Evolutionary conservation across 2,329 filamentous ascomycete species (phyloP).

Genomic region (Arthrobotrys sinensis): DNA sequence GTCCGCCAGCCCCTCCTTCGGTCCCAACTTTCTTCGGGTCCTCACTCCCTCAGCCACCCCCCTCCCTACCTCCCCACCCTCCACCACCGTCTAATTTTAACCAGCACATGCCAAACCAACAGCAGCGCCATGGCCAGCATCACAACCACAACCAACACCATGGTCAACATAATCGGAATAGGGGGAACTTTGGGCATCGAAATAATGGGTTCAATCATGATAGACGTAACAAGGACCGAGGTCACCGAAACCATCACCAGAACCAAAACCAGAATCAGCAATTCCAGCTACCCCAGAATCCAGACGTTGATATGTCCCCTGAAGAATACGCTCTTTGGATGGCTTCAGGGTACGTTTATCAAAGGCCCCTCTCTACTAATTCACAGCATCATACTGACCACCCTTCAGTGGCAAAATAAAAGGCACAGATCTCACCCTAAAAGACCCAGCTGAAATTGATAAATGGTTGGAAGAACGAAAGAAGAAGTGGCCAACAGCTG

Average conservation of each 20-base stretch:
- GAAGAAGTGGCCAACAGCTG: slow-evolving; percentile 52
- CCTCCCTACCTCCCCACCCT: slow-evolving; percentile 55
- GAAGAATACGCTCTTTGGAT: slow-evolving; percentile 56
- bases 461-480: slow-evolving; percentile 58
- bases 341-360: slow-evolving; percentile 44
- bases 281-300: slow-evolving; percentile 32
- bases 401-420: slow-evolving; percentile 49
- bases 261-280: slow-evolving; percentile 44
- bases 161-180: slow-evolving; percentile 48
- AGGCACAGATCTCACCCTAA: slow-evolving; percentile 49
- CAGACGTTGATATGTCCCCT: slow-evolving; percentile 56
- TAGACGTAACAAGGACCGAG: slow-evolving; percentile 52
- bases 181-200: slow-evolving; percentile 52
- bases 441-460: slow-evolving; percentile 44
- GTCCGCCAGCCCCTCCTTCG: slow-evolving; percentile 54
- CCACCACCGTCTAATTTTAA: slow-evolving; percentile 49
- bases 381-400: background rate
- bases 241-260: slow-evolving; percentile 42
- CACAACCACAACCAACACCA: slow-evolving; percentile 45
- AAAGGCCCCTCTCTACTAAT: background rate
- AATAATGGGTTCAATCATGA: slow-evolving; percentile 58
- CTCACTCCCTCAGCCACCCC: slow-evolving; percentile 55
- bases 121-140: slow-evolving; percentile 44
- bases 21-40: slow-evolving; percentile 57
- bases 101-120: slow-evolving; percentile 51